A percentile compares a stretch with the other conserved stretches of the same genome.
Conservation (phyloP, 108 stramenopile genomes). For the Skeletonema tropicum region DNA sequence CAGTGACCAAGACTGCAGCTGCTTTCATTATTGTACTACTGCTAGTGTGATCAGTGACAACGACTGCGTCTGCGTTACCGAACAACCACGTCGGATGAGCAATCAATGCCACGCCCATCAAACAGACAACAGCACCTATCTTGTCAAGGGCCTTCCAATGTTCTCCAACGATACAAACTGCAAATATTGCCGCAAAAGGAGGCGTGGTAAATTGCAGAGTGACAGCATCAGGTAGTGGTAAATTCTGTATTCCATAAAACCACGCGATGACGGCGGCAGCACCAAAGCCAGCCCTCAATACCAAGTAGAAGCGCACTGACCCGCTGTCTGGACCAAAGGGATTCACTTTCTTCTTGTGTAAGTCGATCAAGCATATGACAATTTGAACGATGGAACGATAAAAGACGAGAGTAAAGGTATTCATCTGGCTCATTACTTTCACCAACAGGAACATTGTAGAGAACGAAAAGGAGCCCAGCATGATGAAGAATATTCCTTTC, state of each 20-base stretch:
- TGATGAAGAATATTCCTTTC: constrained; percentile 24
- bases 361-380: constrained; percentile 22
- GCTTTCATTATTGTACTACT: constrained; percentile 16
- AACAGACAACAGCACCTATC: constrained; percentile 44
- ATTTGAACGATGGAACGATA: constrained; percentile 43
- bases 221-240: constrained; percentile 49
- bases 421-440: constrained; percentile 34
- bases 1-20: constrained; percentile 33
- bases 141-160: constrained; percentile 35
- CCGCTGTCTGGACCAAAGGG: constrained; percentile 14
- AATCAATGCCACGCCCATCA: constrained; percentile 43
- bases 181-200: constrained; percentile 47
- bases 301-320: constrained; percentile 19
- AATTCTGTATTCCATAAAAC: constrained; percentile 45
- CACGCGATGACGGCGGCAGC: constrained; percentile 42
- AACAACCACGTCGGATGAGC: constrained; percentile 53
- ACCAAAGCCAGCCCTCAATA: constrained; percentile 30
- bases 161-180: constrained; percentile 48
- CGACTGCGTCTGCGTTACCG: constrained; percentile 6
- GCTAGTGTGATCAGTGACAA: constrained; percentile 5
- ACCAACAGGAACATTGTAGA: constrained; percentile 45
- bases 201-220: constrained; percentile 52
- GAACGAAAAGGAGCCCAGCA: constrained; percentile 44
- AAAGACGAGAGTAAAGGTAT: constrained; percentile 45
- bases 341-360: constrained; percentile 10